Base-by-base conservation (phyloP, 495 filamentous ascomycete species). In the Penicillium simplicissimum region DNA sequence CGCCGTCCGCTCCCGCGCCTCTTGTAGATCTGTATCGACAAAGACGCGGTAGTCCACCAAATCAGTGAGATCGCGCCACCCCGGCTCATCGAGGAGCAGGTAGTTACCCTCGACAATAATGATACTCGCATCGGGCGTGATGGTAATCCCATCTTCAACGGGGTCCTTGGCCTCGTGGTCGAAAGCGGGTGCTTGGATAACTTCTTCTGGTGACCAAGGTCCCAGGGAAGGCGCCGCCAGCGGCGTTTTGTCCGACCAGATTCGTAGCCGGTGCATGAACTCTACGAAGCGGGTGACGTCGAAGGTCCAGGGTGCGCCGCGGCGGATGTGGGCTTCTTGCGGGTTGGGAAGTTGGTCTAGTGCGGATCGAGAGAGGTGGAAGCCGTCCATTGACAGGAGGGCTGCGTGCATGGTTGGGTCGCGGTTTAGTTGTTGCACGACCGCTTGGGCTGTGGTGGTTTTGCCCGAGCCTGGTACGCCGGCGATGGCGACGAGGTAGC, bases 391-490 rank as follows among this genome's bases (percentile, higher is more conserved):
- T 19, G 77, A 72, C 9, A 80, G 56, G 0, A 73, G 61, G 0
- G 69, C 68, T 4, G 76, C 69, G n/a, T 59, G 62, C 1, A 47
- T 35, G 1, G 56, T 43, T 7, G 67, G 55, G 25, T 43, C 43
- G 17, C 56, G 14, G 52, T 78, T 80, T 13, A 82, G 53, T 0
- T 67, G 67, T 17, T 63, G 61, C 4, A 73, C 64, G 9, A 81
- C 60, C 1, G 71, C 69, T 19, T 70, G 60, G 1, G 78, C 77
- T 11, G 75, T 79, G 5, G 81, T 83, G 8, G 81, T 79, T 56
- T 82, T 83, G 8, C 81, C 81, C 6, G 77, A 77, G 0, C 81
- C 81, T 7, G 81, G 79, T 4, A 75, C 60, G 9, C 80, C 79
- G 8, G 79, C 79, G 28, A 83, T 73, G 33, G 74, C 78, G 37